These are phyloP conservation scores for Mycena polygramma DNA, from an alignment of 768 basidiomycete species.

Conservation along the genomic window DNA sequence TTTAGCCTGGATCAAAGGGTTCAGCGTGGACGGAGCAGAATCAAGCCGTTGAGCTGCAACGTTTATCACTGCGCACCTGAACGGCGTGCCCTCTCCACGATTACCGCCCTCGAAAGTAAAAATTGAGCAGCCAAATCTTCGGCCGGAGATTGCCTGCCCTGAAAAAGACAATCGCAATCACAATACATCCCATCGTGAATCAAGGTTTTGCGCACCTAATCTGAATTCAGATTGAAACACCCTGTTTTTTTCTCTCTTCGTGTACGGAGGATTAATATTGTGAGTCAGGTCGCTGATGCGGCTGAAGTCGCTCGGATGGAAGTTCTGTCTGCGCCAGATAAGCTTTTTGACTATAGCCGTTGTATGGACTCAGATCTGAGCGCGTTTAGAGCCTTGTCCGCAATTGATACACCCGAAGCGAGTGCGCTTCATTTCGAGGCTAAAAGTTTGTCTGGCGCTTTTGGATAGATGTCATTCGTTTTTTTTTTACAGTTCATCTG, in stretches of 20 bases:
- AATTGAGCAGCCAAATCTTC: neutral
- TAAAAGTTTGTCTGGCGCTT: neutral
- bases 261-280: neutral
- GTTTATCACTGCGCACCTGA: constrained; percentile 2
- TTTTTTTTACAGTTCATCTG: too few relatives aligned
- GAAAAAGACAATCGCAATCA: neutral
- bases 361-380: constrained; percentile 16
- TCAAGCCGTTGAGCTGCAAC: neutral
- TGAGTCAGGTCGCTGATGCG: constrained; percentile 2
- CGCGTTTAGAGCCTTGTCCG: neutral
- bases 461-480: too few relatives aligned
- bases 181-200: constrained; percentile 2
- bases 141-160: constrained; percentile 7
- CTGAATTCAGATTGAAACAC: neutral
- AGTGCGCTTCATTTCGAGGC: constrained; percentile 10
- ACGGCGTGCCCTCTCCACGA: neutral
- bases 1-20: constrained; percentile 9
- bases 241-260: neutral
- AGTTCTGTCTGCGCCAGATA: constrained; percentile 11
- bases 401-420: neutral
- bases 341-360: constrained; percentile 22
- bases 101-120: neutral
- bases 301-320: constrained; percentile 18
- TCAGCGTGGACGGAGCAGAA: neutral
- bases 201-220: constrained; percentile 4